Evolutionary conservation across 345 rosid genomes (phyloP).

Genomic region (Cardamine occulta): DNA sequence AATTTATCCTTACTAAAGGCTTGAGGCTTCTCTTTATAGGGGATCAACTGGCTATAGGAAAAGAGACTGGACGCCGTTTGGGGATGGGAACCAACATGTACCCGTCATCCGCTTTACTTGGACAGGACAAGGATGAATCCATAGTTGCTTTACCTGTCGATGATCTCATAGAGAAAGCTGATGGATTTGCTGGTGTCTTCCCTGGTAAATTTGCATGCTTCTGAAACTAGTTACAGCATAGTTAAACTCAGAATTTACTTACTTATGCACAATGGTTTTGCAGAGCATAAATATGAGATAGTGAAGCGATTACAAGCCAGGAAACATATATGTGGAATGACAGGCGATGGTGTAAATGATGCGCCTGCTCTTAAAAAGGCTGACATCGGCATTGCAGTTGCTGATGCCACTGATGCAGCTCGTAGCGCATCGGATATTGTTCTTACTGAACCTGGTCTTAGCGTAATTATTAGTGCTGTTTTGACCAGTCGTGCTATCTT

Average conservation of each 20-base stretch:
- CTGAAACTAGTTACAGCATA: background rate
- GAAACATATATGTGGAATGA: slow-evolving; percentile 98
- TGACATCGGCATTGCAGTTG: slow-evolving; percentile 98
- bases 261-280: background rate
- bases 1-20: slow-evolving; percentile 22
- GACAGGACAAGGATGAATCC: slow-evolving; percentile 92
- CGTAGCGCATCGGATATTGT: slow-evolving; percentile 98
- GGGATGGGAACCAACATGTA: slow-evolving; percentile 99
- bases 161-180: slow-evolving; percentile 95
- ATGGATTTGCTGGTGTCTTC: slow-evolving; percentile 99
- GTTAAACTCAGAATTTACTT: background rate
- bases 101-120: slow-evolving; percentile 90
- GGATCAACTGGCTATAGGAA: slow-evolving; percentile 95
- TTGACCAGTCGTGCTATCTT: slow-evolving; percentile 96
- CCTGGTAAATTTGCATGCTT: slow-evolving; percentile 62
- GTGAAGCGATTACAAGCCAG: slow-evolving; percentile 93
- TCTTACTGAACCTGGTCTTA: slow-evolving; percentile 95
- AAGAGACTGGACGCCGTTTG: slow-evolving; percentile 94
- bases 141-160: slow-evolving; percentile 83
- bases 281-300: slow-evolving; percentile 98
- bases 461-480: slow-evolving; percentile 97
- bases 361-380: slow-evolving; percentile 99
- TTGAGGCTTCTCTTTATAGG: slow-evolving; percentile 57
- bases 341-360: slow-evolving; percentile 99
- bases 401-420: slow-evolving; percentile 99